Conservation (phyloP, 2,329 filamentous ascomycete species). For the Basipetospora chlamydospora region DNA sequence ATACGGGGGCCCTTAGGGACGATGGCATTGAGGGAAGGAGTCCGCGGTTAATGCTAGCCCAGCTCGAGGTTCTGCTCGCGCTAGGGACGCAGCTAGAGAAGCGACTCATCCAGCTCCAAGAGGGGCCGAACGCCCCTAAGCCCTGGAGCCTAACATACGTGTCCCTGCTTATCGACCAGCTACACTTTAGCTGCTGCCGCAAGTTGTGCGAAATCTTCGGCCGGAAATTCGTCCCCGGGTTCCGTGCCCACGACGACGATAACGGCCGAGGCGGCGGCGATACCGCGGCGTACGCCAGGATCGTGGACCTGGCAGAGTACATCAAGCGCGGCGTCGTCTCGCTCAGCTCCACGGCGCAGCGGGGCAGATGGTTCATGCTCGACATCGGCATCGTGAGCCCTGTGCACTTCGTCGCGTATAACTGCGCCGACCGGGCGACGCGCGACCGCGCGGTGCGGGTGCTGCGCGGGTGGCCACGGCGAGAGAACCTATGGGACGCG, state of each 20-base stretch:
- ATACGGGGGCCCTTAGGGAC: too few species aligned
- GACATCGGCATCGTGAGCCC: constrained; percentile 4
- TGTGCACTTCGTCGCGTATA: constrained; percentile 1
- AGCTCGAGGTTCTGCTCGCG: background rate
- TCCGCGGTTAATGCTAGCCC: too few species aligned
- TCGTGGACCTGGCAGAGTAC: background rate
- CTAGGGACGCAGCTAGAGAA: background rate
- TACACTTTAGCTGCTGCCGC: constrained; percentile 2
- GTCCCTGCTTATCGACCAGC: constrained; percentile 2
- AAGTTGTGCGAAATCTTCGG: background rate
- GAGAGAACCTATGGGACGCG: constrained; percentile 5
- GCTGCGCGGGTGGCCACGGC: constrained; percentile 2
- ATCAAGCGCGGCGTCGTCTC: background rate
- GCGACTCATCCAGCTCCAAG: background rate
- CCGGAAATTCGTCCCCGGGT: background rate
- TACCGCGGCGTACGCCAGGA: background rate
- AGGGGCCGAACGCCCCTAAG: background rate
- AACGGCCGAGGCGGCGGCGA: background rate
- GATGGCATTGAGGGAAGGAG: too few species aligned
- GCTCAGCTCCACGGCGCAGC: background rate
- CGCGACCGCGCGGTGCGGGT: background rate
- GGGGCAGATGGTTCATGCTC: background rate
- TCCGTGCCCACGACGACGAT: background rate
- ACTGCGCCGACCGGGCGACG: background rate
- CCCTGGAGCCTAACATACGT: background rate